phyloP scores from a whole-genome alignment of 2,329 filamentous ascomycete genomes.

The Beauveria brongniartii region DNA sequence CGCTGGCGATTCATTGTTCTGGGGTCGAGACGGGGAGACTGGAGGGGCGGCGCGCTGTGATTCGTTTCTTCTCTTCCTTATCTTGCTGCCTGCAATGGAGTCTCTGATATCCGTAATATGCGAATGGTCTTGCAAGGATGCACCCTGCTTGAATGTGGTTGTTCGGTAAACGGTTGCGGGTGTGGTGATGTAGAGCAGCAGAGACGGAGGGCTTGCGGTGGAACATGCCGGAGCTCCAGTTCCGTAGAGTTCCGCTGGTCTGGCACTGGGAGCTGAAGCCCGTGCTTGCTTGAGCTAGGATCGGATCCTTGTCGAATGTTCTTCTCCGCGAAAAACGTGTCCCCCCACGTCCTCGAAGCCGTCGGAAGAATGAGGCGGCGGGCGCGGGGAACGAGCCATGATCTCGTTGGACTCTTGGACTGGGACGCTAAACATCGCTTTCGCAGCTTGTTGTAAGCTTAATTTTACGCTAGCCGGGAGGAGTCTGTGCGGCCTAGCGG shows the following conservation, averaged over 20 bases:
- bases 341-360: too few relatives aligned
- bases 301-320: too few relatives aligned
- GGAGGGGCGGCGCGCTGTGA: neutral
- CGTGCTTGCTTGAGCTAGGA: too few relatives aligned
- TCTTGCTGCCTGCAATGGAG: neutral
- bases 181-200: neutral
- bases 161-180: neutral
- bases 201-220: neutral
- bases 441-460: constrained; percentile 7
- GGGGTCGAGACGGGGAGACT: neutral
- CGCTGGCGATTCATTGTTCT: neutral
- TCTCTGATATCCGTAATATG: neutral
- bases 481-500: neutral
- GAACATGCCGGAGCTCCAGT: neutral
- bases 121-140: neutral
- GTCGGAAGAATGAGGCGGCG: neutral
- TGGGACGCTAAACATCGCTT: neutral
- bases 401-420: neutral
- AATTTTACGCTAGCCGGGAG: neutral
- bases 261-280: too few relatives aligned
- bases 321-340: too few relatives aligned
- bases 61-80: neutral
- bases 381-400: neutral
- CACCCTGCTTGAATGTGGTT: neutral
- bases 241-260: neutral